Base-by-base conservation (phyloP, 441 rosid genomes). In the Aleurites moluccanus region DNA sequence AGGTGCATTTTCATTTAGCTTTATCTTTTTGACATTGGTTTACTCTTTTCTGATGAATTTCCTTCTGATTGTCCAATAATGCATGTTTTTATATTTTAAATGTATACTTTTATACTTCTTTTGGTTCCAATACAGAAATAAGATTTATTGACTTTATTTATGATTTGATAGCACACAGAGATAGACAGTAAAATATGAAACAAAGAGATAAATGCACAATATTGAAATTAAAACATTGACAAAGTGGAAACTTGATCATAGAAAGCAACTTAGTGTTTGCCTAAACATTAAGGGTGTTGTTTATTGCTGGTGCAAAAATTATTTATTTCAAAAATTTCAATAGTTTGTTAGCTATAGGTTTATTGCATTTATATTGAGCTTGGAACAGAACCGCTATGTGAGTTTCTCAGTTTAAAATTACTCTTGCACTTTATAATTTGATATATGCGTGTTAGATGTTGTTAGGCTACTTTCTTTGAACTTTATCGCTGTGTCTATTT, bases 1-100 rank as follows among this genome's bases (percentile, higher is more conserved):
- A 93, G 99, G 98, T 91, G 70, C 65, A 45, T 49, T 55, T 57
- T 28, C 28, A 57, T 57, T 25, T 25, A 53, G 38, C 35, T 27
- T 5, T 55, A 55, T 55, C 60, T n/a, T 14, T 50, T 9, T 10
- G 60, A 23, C n/a, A 20, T 55, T 55, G 27, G 27, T 5, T 10
- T 20, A 55, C 10, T 20, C 10, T n/a, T 20, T 45, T 45, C 40
- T 38, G 40, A 38, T 38, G 40, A 38, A 38, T 38, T 6, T 38
- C 8, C 9, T 38, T 38, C 8, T 9, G 0, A 38, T 38, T 38
- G 9, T 6, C 8, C 40, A 38, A 38, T 38, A 6, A 38, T 38
- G 40, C n/a, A 38, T 38, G 7, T 38, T 38, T 35, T 38, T 0
- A 6, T 38, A 38, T 30, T 8, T 38, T 9, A 38, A 38, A 38